Percentiles rank a stretch among this genome's conserved stretches.
Conservation (phyloP, 2,329 filamentous ascomycete genomes). For the Mycosphaerella arachidis region DNA sequence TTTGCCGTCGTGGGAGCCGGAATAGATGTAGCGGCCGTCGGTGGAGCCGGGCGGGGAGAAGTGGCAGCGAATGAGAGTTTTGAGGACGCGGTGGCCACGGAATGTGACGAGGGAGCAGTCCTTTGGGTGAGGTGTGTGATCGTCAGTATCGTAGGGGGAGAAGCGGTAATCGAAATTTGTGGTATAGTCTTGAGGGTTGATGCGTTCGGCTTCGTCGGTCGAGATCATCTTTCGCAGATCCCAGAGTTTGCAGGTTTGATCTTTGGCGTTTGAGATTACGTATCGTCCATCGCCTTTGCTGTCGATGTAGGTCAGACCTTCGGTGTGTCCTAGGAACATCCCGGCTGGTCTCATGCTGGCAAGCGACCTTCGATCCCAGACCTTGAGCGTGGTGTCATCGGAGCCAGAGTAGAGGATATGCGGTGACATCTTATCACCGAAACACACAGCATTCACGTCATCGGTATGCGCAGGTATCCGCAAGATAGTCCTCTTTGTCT, state of each 20-base stretch:
- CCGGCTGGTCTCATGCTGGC: conserved; percentile 59
- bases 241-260: conserved; percentile 97
- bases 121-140: conserved; percentile 69
- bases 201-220: conserved; percentile 56
- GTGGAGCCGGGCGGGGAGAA: conserved; percentile 85
- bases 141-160: conserved; percentile 58
- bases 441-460: conserved; percentile 96
- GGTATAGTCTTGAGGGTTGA: conserved; percentile 54
- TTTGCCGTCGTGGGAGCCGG: conserved; percentile 81
- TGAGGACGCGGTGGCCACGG: conserved; percentile 80
- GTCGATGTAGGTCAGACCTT: conserved; percentile 63
- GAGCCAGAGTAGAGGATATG: conserved; percentile 95
- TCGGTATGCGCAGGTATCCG: conserved; percentile 73
- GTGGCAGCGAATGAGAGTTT: conserved; percentile 89
- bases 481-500: conserved; percentile 69
- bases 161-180: conserved; percentile 72
- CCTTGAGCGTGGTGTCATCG: conserved; percentile 88
- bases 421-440: conserved; percentile 80
- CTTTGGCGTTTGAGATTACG: conserved; percentile 88
- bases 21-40: conserved; percentile 88
- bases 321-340: conserved; percentile 61
- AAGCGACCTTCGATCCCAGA: conserved; percentile 83
- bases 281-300: conserved; percentile 88
- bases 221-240: conserved; percentile 86
- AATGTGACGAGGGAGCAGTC: conserved; percentile 94